phyloP scores from a whole-genome alignment of 148 eudicot species.

The Arbutus unedo region DNA sequence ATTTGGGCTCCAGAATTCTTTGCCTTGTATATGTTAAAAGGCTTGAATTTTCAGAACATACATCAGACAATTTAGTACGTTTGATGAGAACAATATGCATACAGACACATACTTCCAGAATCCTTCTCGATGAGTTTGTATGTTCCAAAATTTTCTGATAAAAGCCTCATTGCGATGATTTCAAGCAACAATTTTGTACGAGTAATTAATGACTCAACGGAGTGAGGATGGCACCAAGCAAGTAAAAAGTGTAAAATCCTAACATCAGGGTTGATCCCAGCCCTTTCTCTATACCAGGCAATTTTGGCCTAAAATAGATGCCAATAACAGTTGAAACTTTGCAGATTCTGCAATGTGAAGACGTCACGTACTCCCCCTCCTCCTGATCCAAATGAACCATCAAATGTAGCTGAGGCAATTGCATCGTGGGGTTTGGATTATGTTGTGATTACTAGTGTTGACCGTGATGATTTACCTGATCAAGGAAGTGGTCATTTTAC shows the following conservation, averaged over 20 bases:
- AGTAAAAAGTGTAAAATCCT: not conserved
- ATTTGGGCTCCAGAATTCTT: too few relatives aligned
- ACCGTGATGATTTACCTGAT: slow-evolving; percentile 90
- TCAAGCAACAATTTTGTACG: not conserved
- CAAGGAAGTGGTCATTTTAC: slow-evolving; percentile 99
- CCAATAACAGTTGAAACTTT: slow-evolving; percentile 1
- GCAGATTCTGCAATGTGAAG: slow-evolving; percentile 97
- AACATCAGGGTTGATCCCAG: not conserved
- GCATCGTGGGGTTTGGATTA: slow-evolving; percentile 99
- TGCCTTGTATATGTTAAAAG: too few relatives aligned
- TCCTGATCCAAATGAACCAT: slow-evolving; percentile 93
- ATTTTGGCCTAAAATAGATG: not conserved
- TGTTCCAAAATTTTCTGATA: too few relatives aligned
- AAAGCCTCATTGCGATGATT: not conserved
- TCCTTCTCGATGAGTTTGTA: too few relatives aligned
- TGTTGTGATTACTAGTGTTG: slow-evolving; percentile 97
- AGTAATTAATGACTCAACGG: not conserved
- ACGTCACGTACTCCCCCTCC: slow-evolving; percentile 97
- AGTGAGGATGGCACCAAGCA: not conserved
- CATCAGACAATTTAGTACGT: too few relatives aligned
- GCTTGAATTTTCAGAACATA: too few relatives aligned
- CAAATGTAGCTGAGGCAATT: slow-evolving; percentile 93
- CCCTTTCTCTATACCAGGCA: not conserved
- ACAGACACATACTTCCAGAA: too few relatives aligned
- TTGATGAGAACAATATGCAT: too few relatives aligned